Base-by-base conservation (phyloP, 495 filamentous ascomycete species). In the Hypoxylon cercidicola region DNA sequence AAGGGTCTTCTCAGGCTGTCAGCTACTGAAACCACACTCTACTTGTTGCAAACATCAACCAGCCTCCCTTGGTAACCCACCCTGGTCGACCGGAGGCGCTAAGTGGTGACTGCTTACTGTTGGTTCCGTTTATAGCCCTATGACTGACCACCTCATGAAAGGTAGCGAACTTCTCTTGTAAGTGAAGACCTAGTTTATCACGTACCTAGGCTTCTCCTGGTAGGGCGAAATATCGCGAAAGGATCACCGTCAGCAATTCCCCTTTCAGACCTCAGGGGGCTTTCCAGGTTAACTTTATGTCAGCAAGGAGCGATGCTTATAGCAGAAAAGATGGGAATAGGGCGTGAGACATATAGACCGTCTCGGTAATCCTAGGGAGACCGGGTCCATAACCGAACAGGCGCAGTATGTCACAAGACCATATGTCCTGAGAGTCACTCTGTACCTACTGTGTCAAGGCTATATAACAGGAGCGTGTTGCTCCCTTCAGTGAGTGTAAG, bases 241-340 rank as follows among this genome's bases (percentile, higher is more conserved):
- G 1, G 64, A 67, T 67, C 54, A 44, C 34, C 58, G 53, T 62
- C 57, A 62, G 43, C 46, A 49, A 46, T 54, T 49, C 48, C 58
- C 3, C 5, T 62, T 62, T 62, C 25, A 28, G 47, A 30, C 1
- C 15, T 13, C 2, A 43, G 16, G 18, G 19, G 30, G 18, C 30
- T 34, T 23, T 37, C 20, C 3, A 7, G 25, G 25, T 28, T 45
- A 55, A 2, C 55, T 30, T 62, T 58, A 62, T 62, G 64, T 67
- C 52, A 67, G 52, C 64, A 44, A 37, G 23, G 16, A 45, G 18
- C 16, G 19, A 34, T 35, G 28, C 15, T 46, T 16, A 37, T 23
- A 37, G 18, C 21, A 10, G 21, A 25, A 19, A 30, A 43, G 52
- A 52, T 45, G 52, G 16, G 32, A 55, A 55, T 62, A 48, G 25